phyloP scores from a whole-genome alignment of 2,329 filamentous ascomycete species.

The Rutstroemia sp. region DNA sequence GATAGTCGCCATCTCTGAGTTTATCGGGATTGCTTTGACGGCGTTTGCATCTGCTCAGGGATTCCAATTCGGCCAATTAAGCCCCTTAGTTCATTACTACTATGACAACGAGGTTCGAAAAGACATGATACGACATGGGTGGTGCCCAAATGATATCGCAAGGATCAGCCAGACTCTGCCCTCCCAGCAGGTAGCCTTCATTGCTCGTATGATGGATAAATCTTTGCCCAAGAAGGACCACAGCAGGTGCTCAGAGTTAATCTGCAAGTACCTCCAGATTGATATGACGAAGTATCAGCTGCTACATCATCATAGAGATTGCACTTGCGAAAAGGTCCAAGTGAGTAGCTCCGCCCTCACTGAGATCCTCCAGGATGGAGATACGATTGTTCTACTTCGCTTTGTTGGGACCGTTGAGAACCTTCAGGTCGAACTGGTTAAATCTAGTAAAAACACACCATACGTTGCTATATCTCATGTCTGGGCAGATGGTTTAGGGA shows the following conservation, averaged over 20 bases:
- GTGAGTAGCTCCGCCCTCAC: constrained; percentile 3
- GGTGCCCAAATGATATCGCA: constrained; percentile 30
- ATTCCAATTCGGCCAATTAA: not conserved
- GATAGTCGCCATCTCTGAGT: constrained; percentile 26
- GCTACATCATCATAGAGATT: constrained; percentile 18
- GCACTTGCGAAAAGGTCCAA: constrained; percentile 17
- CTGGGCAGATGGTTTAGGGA: constrained; percentile 33
- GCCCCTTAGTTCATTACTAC: not conserved
- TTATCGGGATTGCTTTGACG: constrained; percentile 12
- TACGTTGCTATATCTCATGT: constrained; percentile 13
- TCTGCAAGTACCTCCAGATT: constrained; percentile 29
- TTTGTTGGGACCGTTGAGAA: constrained; percentile 13
- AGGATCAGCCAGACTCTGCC: constrained; percentile 6
- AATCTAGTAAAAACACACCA: constrained; percentile 15
- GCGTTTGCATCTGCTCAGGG: constrained; percentile 1
- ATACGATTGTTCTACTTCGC: constrained; percentile 12
- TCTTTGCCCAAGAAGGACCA: constrained; percentile 26
- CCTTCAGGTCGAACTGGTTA: constrained; percentile 20
- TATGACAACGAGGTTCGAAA: constrained; percentile 17
- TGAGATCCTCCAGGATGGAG: constrained; percentile 16
- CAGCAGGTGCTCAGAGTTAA: constrained; percentile 19
- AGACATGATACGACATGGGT: constrained; percentile 27
- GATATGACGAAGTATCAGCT: constrained; percentile 25
- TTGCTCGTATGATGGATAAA: constrained; percentile 21
- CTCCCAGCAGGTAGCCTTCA: constrained; percentile 20